A percentile compares a stretch with the other conserved stretches of the same genome.
phyloP scores from a whole-genome alignment of 495 filamentous ascomycete species.

The Neurospora sp. region DNA sequence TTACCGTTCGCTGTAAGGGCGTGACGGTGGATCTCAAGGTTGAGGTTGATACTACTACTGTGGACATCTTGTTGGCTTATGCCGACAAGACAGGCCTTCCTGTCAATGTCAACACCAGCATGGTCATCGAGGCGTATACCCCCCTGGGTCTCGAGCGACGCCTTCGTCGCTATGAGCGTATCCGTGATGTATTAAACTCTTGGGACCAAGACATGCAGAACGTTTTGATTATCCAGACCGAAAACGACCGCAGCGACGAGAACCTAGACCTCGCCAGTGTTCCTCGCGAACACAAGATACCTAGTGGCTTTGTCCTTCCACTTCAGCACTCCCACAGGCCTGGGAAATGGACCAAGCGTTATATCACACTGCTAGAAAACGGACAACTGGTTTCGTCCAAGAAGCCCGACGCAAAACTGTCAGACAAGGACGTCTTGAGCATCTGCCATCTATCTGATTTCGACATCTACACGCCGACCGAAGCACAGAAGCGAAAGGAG shows the following conservation, averaged over 20 bases:
- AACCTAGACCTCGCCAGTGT: conserved; percentile 42
- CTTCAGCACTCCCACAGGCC: conserved; percentile 73
- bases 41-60: conserved; percentile 60
- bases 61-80: conserved; percentile 58
- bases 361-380: conserved; percentile 58
- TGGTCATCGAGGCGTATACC: conserved; percentile 66
- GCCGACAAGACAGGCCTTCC: conserved; percentile 39
- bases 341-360: conserved; percentile 80
- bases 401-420: conserved; percentile 41
- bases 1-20: conserved; percentile 58
- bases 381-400: conserved; percentile 72
- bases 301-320: conserved; percentile 48
- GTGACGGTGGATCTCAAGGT: conserved; percentile 53
- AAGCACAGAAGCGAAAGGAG: conserved; percentile 48
- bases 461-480: conserved; percentile 73
- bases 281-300: conserved; percentile 45
- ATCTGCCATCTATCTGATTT: conserved; percentile 89
- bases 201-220: conserved; percentile 77
- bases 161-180: conserved; percentile 74
- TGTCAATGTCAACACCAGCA: conserved; percentile 49
- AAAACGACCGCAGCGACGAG: conserved; percentile 22
- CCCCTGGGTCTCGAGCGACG: conserved; percentile 74
- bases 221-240: conserved; percentile 43
- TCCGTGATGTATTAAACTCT: conserved; percentile 84
- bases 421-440: conserved; percentile 52